These are phyloP conservation scores for Beauveria sp. DNA, from an alignment of 2,329 filamentous ascomycete genomes.

Conservation along the genomic window DNA sequence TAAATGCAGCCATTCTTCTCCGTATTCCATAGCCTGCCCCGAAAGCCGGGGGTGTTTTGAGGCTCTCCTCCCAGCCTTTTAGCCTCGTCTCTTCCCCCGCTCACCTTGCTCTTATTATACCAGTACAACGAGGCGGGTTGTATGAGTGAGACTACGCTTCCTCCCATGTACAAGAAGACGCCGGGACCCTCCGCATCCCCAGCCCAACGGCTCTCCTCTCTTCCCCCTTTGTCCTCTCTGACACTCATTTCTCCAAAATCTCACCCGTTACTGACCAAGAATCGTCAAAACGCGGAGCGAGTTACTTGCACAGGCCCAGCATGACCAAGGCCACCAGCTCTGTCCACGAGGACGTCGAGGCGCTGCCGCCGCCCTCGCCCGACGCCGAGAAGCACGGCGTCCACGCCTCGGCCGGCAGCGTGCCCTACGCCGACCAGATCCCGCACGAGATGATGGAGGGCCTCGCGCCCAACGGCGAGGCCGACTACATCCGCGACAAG, in stretches of 20 bases:
- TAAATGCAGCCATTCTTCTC: background rate
- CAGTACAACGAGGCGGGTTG: background rate
- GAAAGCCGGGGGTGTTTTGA: background rate
- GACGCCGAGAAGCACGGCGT: constrained; percentile 6
- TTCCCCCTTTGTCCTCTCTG: background rate
- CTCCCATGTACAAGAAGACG: constrained; percentile 1
- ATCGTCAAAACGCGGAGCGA: background rate
- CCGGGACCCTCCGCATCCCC: background rate
- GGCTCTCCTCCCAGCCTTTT: background rate
- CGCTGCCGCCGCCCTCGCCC: background rate
- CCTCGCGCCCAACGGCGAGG: constrained; percentile 35
- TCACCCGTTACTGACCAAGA: background rate
- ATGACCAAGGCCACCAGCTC: background rate
- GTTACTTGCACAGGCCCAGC: background rate
- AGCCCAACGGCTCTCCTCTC: background rate
- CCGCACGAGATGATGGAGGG: constrained; percentile 31
- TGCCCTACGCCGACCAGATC: constrained; percentile 28
- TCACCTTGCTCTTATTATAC: background rate
- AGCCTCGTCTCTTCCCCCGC: background rate
- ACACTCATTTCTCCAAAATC: no score
- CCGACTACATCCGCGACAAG: constrained; percentile 33
- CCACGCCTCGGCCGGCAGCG: background rate
- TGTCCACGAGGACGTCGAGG: constrained; percentile 4
- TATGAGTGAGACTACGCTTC: background rate
- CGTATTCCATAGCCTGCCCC: background rate